Evolutionary conservation across 768 basidiomycete species (phyloP), one percentile per base, ranked within the genome.

Genomic region (Lenzites betulinus): DNA sequence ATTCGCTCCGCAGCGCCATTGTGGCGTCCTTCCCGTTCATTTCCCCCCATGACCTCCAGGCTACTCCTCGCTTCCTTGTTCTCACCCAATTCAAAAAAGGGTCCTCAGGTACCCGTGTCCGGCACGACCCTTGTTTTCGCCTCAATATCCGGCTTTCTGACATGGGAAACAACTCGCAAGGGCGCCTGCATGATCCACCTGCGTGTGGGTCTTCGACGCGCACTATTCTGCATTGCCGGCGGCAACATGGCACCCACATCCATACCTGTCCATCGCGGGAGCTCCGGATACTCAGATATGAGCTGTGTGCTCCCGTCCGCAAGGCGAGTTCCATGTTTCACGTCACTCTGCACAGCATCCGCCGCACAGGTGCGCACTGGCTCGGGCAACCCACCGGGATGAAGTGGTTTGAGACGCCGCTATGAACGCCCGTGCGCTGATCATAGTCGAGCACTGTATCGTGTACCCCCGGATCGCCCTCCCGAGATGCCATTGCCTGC

Each of bases 11-110:
- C 56, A 43, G 47, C 39, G 30, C 47, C 55, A 15, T 57, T 36
- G 56, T 58, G 56, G 56, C 47, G 56, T 58, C 43, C 25, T 8
- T n/a, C 38, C 26, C 20, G 36, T 33, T 58, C 48, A 50, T 41
- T 23, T 28, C 11, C 8, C 11, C 28, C 56, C 18, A 22, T n/a
- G 20, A 28, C 11, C 35, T 33, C 38, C n/a, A 23, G 20, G 28
- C 4, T 46, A 18, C 38, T 23, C 9, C 26, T 42, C 49, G 39
- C 48, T 57, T 57, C 36, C 25, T 18, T 20, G 16, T 28, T 58
- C 47, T 50, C 56, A 50, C 47, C 39, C 48, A 41, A 50, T 58
- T 30, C 56, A 35, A 18, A n/a, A 28, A 35, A 7, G 39, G 50
- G 48, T 47, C n/a, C 28, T 16, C 56, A 58, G 48, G 56, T 30